Evolutionary conservation across 805 yeast species (phyloP).

Genomic region (Pichia paraexigua): DNA sequence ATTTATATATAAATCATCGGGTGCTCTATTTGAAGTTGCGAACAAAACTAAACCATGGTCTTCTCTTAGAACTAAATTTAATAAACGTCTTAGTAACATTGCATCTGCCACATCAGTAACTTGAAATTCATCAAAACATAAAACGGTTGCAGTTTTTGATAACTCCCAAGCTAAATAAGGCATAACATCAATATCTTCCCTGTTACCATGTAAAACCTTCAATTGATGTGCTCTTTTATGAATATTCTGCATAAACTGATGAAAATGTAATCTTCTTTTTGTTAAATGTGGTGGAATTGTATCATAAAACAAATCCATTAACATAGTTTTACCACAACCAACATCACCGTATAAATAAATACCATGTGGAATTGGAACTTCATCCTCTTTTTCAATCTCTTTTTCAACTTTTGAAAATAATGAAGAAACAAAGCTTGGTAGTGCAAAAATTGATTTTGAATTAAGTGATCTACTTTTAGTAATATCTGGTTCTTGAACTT

Average conservation of each 20-base stretch:
- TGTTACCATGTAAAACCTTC: constrained; percentile 54
- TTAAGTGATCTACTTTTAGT: constrained; percentile 8
- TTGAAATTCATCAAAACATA: constrained; percentile 96
- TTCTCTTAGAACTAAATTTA: constrained; percentile 57
- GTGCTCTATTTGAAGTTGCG: constrained; percentile 93
- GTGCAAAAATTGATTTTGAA: constrained; percentile 20
- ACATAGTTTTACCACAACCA: constrained; percentile 97
- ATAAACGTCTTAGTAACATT: constrained; percentile 77
- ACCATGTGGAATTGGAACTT: constrained; percentile 56
- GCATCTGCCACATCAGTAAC: constrained; percentile 99
- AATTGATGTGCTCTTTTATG: constrained; percentile 83
- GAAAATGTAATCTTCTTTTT: constrained; percentile 83
- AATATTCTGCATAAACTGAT: constrained; percentile 91
- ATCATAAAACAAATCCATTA: constrained; percentile 89
- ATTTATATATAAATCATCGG: constrained; percentile 85
- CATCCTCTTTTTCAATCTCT: not conserved
- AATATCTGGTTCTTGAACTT: constrained; percentile 44
- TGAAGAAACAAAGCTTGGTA: constrained; percentile 28
- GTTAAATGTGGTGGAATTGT: constrained; percentile 75
- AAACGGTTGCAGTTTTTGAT: constrained; percentile 63
- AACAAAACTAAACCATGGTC: constrained; percentile 80
- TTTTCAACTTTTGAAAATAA: constrained; percentile 18
- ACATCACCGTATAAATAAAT: constrained; percentile 94
- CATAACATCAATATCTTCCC: constrained; percentile 65
- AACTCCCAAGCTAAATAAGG: constrained; percentile 80